Percentiles rank a stretch among this genome's conserved stretches.
These are phyloP conservation scores for Vickermania spadyakhi DNA, from an alignment of 208 protist species.

Conservation along the genomic window DNA sequence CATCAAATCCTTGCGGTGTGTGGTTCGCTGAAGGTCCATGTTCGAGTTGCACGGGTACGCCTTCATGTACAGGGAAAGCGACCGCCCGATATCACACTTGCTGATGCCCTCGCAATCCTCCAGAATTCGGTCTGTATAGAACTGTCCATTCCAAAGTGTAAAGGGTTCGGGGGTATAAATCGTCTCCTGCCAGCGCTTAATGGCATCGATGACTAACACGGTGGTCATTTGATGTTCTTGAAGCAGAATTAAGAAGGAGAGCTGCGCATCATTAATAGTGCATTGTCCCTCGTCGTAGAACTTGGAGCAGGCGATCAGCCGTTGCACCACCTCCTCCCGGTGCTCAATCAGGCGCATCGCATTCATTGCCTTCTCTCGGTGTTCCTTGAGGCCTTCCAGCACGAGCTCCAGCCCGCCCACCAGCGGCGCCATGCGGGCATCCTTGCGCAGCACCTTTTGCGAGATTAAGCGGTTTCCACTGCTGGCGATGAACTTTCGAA, in stretches of 20 bases:
- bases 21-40: slow-evolving; percentile 18
- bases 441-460: neutral
- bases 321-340: slow-evolving; percentile 30
- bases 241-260: slow-evolving; percentile 24
- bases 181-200: slow-evolving; percentile 52
- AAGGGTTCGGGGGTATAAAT: slow-evolving; percentile 55
- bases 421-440: neutral
- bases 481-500: neutral
- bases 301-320: slow-evolving; percentile 25
- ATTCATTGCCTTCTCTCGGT: slow-evolving; percentile 26
- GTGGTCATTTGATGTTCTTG: slow-evolving; percentile 44
- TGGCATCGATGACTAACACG: slow-evolving; percentile 40
- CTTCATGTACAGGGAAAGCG: slow-evolving; percentile 26
- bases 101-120: slow-evolving; percentile 34
- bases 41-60: slow-evolving; percentile 36
- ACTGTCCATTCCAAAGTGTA: slow-evolving; percentile 21
- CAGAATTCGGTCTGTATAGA: slow-evolving; percentile 47
- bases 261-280: slow-evolving; percentile 29
- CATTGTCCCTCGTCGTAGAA: slow-evolving; percentile 16
- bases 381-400: slow-evolving; percentile 13
- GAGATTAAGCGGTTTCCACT: neutral
- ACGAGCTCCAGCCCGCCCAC: slow-evolving; percentile 25
- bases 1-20: slow-evolving; percentile 19
- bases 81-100: slow-evolving; percentile 19
- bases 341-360: slow-evolving; percentile 23